Conservation (phyloP, 2,329 filamentous ascomycete species). For the Dryadomyces sulphureus region DNA sequence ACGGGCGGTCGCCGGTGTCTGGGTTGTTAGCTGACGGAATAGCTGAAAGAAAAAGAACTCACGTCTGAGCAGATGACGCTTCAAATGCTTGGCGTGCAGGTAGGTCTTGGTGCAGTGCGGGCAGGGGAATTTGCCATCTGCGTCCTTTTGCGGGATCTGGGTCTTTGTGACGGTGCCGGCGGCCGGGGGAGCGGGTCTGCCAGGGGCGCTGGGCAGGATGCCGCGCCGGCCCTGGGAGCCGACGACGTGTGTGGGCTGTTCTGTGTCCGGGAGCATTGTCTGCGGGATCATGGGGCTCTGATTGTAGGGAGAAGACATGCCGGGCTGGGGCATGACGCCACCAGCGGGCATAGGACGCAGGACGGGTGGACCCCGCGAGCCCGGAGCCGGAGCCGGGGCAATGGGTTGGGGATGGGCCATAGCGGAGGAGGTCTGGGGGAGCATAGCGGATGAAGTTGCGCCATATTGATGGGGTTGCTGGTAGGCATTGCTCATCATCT, state of each 20-base stretch:
- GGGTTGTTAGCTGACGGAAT: conserved; percentile 8
- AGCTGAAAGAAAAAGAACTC: conserved; percentile 32
- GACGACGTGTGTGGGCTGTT: conserved; percentile 77
- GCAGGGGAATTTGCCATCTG: conserved; percentile 95
- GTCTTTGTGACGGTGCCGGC: conserved; percentile 59
- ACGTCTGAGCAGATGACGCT: conserved; percentile 92
- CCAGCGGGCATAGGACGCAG: conserved; percentile 58
- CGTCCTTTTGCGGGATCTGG: conserved; percentile 84
- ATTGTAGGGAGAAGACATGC: conserved; percentile 45
- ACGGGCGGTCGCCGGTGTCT: conserved; percentile 97
- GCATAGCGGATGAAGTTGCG: conserved; percentile 40
- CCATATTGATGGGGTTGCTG: conserved; percentile 40
- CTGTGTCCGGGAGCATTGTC: conserved; percentile 39
- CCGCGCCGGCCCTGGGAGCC: conserved; percentile 87
- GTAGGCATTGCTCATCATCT: conserved; percentile 38
- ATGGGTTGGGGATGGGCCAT: conserved; percentile 62
- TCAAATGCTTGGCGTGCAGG: conserved; percentile 90
- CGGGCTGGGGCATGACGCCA: conserved; percentile 44
- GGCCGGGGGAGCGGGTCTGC: conserved; percentile 62
- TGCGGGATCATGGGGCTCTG: conserved; percentile 41
- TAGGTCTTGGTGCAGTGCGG: conserved; percentile 98
- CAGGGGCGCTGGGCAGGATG: conserved; percentile 80
- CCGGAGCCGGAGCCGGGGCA: conserved; percentile 51
- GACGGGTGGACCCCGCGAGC: conserved; percentile 39
- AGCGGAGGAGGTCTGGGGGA: conserved; percentile 51